A percentile compares a stretch with the other conserved stretches of the same genome.
Conservation (phyloP, 73 alveolate genomes). For the Tetrahymena elliotti region DNA sequence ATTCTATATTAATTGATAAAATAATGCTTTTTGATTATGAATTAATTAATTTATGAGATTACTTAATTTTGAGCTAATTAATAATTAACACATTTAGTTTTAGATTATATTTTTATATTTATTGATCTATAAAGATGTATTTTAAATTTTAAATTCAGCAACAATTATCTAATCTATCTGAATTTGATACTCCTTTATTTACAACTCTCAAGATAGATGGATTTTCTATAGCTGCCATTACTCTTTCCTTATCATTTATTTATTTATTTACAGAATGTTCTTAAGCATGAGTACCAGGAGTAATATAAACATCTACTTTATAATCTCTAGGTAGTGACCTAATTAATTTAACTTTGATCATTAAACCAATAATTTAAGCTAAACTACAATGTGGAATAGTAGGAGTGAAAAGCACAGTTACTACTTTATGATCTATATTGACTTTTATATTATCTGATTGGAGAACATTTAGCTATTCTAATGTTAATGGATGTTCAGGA, state of each 20-base stretch:
- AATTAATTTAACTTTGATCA: conserved; percentile 71
- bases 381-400: conserved; percentile 85
- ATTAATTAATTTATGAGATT: no score
- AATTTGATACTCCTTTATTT: conserved; percentile 1
- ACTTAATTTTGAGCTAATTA: neutral
- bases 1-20: no score
- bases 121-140: neutral
- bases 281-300: conserved; percentile 73
- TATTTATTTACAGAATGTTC: conserved; percentile 75
- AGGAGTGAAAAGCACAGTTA: conserved; percentile 70
- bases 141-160: neutral
- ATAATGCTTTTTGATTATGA: no score
- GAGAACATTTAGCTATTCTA: conserved; percentile 78
- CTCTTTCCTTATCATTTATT: conserved; percentile 89
- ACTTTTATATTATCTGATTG: conserved; percentile 60
- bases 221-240: conserved; percentile 79
- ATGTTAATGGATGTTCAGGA: conserved; percentile 89
- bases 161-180: neutral
- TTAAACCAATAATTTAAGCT: conserved; percentile 74
- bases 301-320: conserved; percentile 72
- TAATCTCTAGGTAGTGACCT: conserved; percentile 68
- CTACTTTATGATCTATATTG: conserved; percentile 42
- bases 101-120: neutral
- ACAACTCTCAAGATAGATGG: conserved; percentile 44
- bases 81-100: neutral